Evolutionary conservation across 306 rosid genomes (phyloP).

Genomic region (Cucumis cinereus): DNA sequence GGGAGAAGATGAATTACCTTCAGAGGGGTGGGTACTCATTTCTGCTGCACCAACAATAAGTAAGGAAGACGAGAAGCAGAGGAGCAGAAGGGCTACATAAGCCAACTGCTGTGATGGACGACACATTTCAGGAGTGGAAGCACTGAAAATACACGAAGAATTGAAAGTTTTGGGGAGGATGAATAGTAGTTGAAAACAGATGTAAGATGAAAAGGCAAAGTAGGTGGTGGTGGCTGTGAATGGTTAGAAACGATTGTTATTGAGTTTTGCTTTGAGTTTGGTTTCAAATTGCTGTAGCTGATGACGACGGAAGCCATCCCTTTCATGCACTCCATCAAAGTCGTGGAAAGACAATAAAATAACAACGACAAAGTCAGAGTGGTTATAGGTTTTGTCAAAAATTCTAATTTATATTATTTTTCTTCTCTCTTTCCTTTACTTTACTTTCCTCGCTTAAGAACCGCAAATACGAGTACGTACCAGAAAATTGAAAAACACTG

Average conservation of each 20-base stretch:
- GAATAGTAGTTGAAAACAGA: neutral
- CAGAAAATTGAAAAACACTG: no score
- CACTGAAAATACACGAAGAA: neutral
- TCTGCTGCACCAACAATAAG: slow-evolving; percentile 24
- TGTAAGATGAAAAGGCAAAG: neutral
- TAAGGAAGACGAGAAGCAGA: slow-evolving; percentile 41
- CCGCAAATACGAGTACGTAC: no score
- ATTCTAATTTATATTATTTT: neutral
- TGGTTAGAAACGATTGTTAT: no score
- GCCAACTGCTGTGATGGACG: slow-evolving; percentile 33
- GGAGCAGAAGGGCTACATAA: slow-evolving; percentile 18
- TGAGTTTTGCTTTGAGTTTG: neutral
- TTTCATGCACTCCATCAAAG: neutral
- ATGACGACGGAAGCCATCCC: neutral
- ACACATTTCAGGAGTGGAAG: slow-evolving; percentile 25
- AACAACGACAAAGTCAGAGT: neutral
- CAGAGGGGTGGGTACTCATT: slow-evolving; percentile 24
- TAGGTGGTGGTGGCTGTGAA: neutral
- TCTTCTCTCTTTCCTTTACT: no score
- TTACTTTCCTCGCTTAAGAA: neutral
- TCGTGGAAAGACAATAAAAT: neutral
- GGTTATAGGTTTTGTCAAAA: neutral
- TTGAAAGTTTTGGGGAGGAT: neutral
- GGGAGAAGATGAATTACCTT: slow-evolving; percentile 36
- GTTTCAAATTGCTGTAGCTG: neutral